Conservation (phyloP, 495 filamentous ascomycete species). For the Chaetomium tenue region DNA sequence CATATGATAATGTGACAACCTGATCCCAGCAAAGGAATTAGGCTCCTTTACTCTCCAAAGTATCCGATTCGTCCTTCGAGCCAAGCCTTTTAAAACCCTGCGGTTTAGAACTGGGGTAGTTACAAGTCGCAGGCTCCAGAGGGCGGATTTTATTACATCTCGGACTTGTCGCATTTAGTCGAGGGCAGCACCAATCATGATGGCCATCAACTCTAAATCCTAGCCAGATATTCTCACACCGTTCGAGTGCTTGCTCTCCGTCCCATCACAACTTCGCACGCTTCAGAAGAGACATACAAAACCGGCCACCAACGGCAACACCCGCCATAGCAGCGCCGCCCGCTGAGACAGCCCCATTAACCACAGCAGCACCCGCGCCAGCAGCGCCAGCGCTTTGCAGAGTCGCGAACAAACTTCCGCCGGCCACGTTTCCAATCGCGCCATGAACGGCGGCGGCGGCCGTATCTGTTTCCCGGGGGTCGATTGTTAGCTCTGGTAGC, state of each 20-base stretch:
- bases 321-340: not conserved
- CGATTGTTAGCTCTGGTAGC: not conserved
- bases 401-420: constrained; percentile 23
- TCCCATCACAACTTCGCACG: not conserved
- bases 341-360: not conserved
- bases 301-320: not conserved
- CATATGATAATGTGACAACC: not conserved
- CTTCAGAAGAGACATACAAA: not conserved
- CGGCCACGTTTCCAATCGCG: constrained; percentile 23
- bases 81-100: not conserved
- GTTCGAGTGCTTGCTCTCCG: not conserved
- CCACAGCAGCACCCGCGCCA: constrained; percentile 9
- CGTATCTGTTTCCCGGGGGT: constrained; percentile 13
- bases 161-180: too few relatives aligned
- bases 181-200: too few relatives aligned
- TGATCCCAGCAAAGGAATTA: not conserved
- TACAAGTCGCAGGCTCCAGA: too few relatives aligned
- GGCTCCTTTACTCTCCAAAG: not conserved
- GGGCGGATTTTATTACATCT: too few relatives aligned
- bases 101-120: not conserved
- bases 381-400: constrained; percentile 24
- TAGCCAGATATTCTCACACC: too few relatives aligned
- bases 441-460: constrained; percentile 23
- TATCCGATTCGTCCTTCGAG: constrained; percentile 2
- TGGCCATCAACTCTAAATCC: too few relatives aligned